phyloP scores from a whole-genome alignment of 257 asterid species.

The Forsythia viridissima region DNA sequence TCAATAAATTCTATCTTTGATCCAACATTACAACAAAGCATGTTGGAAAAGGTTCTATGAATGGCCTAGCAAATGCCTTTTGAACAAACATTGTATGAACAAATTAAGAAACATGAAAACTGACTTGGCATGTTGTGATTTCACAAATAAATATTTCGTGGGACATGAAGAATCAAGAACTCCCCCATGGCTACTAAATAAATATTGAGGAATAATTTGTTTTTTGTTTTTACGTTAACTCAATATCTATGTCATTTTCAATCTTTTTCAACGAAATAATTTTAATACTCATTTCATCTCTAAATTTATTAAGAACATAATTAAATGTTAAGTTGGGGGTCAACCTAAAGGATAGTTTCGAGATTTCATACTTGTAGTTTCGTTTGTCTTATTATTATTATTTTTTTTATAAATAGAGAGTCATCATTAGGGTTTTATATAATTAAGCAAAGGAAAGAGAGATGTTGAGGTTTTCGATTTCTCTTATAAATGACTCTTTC shows the following conservation, averaged over 20 bases:
- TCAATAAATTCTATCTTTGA: slow-evolving; percentile 9
- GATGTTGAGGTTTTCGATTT: too few relatives aligned
- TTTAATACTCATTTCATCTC: not conserved
- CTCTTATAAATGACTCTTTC: too few relatives aligned
- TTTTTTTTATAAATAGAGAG: too few relatives aligned
- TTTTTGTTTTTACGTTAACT: too few relatives aligned
- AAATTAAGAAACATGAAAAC: not conserved
- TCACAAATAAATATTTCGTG: not conserved
- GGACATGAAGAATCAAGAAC: not conserved
- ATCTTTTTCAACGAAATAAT: not conserved
- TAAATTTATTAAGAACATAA: not conserved
- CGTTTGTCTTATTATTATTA: too few relatives aligned
- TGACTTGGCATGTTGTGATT: slow-evolving; percentile 5
- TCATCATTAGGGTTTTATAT: too few relatives aligned
- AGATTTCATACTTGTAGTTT: too few relatives aligned
- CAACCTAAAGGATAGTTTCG: too few relatives aligned
- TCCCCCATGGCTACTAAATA: not conserved
- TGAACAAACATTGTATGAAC: not conserved
- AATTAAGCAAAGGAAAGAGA: too few relatives aligned
- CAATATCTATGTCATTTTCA: too few relatives aligned
- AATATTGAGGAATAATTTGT: not conserved
- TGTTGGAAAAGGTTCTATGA: slow-evolving; percentile 16
- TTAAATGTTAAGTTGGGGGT: too few relatives aligned
- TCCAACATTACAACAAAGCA: not conserved
- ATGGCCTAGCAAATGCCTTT: not conserved